These are phyloP conservation scores for Ceratocystis diversiconidia DNA, from an alignment of 2,329 filamentous ascomycete genomes.

Conservation along the genomic window DNA sequence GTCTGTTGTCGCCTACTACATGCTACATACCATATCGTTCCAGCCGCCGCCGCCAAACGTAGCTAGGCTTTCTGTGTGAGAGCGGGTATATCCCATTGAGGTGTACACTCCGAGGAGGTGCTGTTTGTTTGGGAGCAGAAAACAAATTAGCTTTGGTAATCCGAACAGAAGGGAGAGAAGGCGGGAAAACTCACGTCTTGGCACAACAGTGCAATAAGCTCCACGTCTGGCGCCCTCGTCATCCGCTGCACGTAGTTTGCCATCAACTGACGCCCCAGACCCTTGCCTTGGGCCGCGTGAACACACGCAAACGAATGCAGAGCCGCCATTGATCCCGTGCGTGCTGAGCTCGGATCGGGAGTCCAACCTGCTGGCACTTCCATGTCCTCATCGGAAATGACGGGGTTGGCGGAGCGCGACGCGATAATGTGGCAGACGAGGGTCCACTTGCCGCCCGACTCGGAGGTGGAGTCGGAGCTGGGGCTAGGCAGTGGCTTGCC, in stretches of 20 bases:
- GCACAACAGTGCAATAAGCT: conserved; percentile 62
- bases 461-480: neutral
- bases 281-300: conserved; percentile 58
- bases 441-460: conserved; percentile 31
- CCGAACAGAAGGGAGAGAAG: neutral
- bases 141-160: neutral
- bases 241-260: conserved; percentile 66
- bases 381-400: conserved; percentile 67
- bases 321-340: conserved; percentile 53
- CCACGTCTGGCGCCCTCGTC: conserved; percentile 52
- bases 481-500: neutral
- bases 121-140: conserved; percentile 24
- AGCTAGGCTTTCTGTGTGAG: conserved; percentile 52
- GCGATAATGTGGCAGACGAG: conserved; percentile 67
- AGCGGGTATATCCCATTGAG: conserved; percentile 52
- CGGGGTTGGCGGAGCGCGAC: conserved; percentile 48
- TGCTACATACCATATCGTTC: conserved; percentile 57
- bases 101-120: conserved; percentile 62
- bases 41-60: conserved; percentile 67
- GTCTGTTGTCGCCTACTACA: neutral
- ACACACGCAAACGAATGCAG: conserved; percentile 72
- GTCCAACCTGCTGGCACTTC: conserved; percentile 54
- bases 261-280: conserved; percentile 60
- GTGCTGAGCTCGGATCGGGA: conserved; percentile 24
- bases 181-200: conserved; percentile 41